Conservation (phyloP, 805 yeast genomes). For the Ogataea chonburiensis region DNA sequence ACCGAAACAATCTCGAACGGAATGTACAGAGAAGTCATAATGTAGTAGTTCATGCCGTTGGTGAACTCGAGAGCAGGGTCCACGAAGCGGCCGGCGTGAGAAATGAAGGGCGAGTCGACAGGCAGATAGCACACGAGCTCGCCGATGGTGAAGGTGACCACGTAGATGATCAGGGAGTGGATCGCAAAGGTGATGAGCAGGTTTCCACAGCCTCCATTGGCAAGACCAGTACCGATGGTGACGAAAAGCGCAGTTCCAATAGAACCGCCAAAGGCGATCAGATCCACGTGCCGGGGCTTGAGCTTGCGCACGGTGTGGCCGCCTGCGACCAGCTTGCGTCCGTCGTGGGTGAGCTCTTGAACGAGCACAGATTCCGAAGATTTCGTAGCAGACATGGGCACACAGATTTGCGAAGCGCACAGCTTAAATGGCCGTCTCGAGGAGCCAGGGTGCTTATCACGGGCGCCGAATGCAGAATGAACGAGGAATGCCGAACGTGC, state of each 20-base stretch:
- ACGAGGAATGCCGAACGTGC: no score
- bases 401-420: neutral
- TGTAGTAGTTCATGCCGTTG: constrained; percentile 80
- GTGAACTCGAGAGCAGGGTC: constrained; percentile 73
- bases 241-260: constrained; percentile 81
- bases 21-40: constrained; percentile 70
- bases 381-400: neutral
- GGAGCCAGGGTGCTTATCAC: no score
- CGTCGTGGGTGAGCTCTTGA: neutral
- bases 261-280: constrained; percentile 80
- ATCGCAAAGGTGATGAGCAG: constrained; percentile 59
- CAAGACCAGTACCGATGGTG: constrained; percentile 62
- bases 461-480: no score
- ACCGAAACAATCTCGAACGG: constrained; percentile 85
- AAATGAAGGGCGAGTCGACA: constrained; percentile 70
- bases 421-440: no score
- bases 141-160: constrained; percentile 68
- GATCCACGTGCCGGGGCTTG: constrained; percentile 60
- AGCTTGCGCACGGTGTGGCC: constrained; percentile 21
- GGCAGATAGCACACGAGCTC: constrained; percentile 80
- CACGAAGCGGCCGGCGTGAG: constrained; percentile 71
- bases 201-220: constrained; percentile 68
- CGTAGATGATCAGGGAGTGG: constrained; percentile 66
- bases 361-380: constrained; percentile 1
- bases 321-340: constrained; percentile 5